Percentiles rank a stretch among this genome's conserved stretches.
Evolutionary conservation across 768 basidiomycete genomes (phyloP).

Genomic region (Krasilnikovozyma curviuscula): DNA sequence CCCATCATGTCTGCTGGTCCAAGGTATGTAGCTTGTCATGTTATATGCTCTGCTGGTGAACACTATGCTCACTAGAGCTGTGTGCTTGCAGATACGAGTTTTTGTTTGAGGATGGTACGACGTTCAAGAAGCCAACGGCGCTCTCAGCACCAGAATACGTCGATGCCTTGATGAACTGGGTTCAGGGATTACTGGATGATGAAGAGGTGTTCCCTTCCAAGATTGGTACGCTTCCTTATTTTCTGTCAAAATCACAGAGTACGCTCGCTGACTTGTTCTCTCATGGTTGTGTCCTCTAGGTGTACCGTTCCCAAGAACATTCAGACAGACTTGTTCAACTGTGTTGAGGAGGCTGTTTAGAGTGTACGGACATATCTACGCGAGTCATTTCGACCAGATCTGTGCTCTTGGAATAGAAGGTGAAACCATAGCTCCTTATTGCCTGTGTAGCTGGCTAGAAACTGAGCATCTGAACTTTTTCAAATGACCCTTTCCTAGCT

Average conservation of each 20-base stretch:
- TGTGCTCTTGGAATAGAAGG: slow-evolving; percentile 97
- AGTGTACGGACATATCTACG: slow-evolving; percentile 96
- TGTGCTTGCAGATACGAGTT: slow-evolving; percentile 5
- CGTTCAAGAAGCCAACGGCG: slow-evolving; percentile 22
- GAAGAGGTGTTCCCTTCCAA: slow-evolving; percentile 82
- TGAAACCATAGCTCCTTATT: slow-evolving; percentile 22
- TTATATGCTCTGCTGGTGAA: too few species aligned
- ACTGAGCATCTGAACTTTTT: neutral
- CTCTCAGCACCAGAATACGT: slow-evolving; percentile 51
- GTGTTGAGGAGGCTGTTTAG: slow-evolving; percentile 84
- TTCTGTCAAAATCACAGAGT: neutral
- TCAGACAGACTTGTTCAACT: slow-evolving; percentile 73
- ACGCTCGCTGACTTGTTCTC: neutral
- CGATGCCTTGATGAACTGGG: slow-evolving; percentile 97
- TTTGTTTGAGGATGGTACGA: slow-evolving; percentile 10
- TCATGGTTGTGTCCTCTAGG: slow-evolving; percentile 34
- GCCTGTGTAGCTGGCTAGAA: neutral
- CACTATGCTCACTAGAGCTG: too few species aligned
- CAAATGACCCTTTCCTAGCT: slow-evolving; percentile 34
- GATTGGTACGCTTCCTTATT: slow-evolving; percentile 42
- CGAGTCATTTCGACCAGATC: slow-evolving; percentile 97
- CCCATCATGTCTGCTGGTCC: slow-evolving; percentile 95
- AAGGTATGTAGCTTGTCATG: slow-evolving; percentile 37
- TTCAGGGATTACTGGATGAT: slow-evolving; percentile 78
- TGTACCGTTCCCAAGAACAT: slow-evolving; percentile 73